Conservation (phyloP, 2,329 filamentous ascomycete genomes). For the Epichloe brachyelytri region DNA sequence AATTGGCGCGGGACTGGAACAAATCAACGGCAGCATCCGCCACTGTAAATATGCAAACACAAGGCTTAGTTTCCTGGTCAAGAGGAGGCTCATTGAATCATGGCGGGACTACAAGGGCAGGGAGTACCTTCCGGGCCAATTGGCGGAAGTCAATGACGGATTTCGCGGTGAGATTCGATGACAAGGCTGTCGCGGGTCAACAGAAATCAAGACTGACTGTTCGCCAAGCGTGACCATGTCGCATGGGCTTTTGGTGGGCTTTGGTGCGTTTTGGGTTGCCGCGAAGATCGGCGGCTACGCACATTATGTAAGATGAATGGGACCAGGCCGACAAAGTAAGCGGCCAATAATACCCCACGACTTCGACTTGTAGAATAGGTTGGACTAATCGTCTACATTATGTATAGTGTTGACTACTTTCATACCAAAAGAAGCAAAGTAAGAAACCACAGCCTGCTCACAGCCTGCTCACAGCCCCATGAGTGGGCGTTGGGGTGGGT, state of each 20-base stretch:
- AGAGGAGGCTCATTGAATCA: neutral
- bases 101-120: too few species aligned
- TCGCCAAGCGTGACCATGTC: neutral
- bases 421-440: too few species aligned
- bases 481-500: neutral
- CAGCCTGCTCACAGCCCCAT: too few species aligned
- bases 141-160: neutral
- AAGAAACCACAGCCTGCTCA: too few species aligned
- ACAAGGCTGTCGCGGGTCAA: neutral
- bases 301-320: neutral
- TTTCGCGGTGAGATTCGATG: neutral
- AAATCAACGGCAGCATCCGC: neutral
- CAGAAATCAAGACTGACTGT: neutral
- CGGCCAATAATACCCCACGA: slow-evolving; percentile 1
- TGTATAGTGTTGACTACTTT: too few species aligned
- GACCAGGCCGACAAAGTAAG: neutral
- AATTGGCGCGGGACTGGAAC: slow-evolving; percentile 8
- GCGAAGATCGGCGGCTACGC: neutral
- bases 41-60: neutral
- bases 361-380: neutral
- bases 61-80: neutral
- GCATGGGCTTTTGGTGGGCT: too few species aligned
- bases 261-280: neutral
- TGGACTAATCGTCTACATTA: too few species aligned
- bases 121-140: too few species aligned